Conservation (phyloP, 1,139 yeast species). For the Candida sp. region DNA sequence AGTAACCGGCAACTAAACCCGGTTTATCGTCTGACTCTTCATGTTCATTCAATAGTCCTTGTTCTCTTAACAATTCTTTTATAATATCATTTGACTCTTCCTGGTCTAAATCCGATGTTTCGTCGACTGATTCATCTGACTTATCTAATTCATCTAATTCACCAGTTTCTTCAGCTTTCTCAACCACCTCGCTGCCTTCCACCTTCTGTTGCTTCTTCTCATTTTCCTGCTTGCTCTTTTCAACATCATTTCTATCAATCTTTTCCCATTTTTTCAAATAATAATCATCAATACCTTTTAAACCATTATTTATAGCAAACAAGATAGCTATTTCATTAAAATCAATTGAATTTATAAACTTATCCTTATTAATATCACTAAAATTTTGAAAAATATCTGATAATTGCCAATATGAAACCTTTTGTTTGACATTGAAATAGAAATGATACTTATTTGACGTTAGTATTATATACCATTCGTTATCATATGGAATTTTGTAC, state of each 20-base stretch:
- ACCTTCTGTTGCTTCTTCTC: slow-evolving; percentile 5
- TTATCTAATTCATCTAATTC: slow-evolving; percentile 6
- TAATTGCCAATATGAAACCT: slow-evolving; percentile 32
- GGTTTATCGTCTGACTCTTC: slow-evolving; percentile 1
- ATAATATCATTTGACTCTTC: slow-evolving; percentile 12
- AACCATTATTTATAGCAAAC: slow-evolving; percentile 30
- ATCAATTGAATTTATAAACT: slow-evolving; percentile 17
- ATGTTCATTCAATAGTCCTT: slow-evolving; percentile 11
- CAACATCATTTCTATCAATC: no score
- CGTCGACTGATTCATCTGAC: slow-evolving; percentile 4
- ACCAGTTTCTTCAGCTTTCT: slow-evolving; percentile 8
- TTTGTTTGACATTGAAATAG: slow-evolving; percentile 21
- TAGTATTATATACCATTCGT: slow-evolving; percentile 28
- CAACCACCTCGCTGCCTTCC: slow-evolving; percentile 5
- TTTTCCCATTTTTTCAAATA: slow-evolving; percentile 1
- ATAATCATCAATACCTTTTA: slow-evolving; percentile 10
- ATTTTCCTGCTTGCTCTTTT: slow-evolving; percentile 3
- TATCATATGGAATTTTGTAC: slow-evolving; percentile 16
- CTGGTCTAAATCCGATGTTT: background rate
- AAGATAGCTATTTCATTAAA: slow-evolving; percentile 29
- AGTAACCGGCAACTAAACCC: slow-evolving; percentile 9
- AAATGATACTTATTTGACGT: slow-evolving; percentile 27
- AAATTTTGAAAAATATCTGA: slow-evolving; percentile 17
- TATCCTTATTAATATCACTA: slow-evolving; percentile 14
- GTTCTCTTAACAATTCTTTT: slow-evolving; percentile 16